Evolutionary conservation across 2,329 filamentous ascomycete species (phyloP), one percentile per base, ranked within the genome.

Genomic region (Fusarium floridanum): DNA sequence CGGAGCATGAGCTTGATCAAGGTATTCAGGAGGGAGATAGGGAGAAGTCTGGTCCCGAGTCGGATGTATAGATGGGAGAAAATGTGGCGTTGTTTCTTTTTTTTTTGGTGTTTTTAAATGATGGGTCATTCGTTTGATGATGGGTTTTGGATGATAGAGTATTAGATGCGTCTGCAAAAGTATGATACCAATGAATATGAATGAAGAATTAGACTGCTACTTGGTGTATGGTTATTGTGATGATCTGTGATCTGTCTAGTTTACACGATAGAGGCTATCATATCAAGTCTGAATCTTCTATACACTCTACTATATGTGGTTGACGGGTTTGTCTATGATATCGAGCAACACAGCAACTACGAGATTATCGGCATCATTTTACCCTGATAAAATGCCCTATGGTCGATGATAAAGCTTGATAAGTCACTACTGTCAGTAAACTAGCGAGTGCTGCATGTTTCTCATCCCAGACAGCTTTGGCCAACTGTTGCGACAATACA

Each of bases 1-100:
- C 76, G 41, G 74, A 78, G 32, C 76, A 77, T 45, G 61, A 43
- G 12, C 37, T 78, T 29, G 61, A 67, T 16, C 60, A 53, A 14
- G 24, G 24, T 3, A n/a, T 11, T 27, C 34, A n/a, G 29, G 41
- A 20, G 2, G 43, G 61, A 45, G 72, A 67, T 8, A 63, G 61
- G 24, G 41, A 36, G 17, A 65, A 66, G 45, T 59, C 60, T 9
- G 45, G 32, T 24, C 24, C 65, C 1, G 59, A 72, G 6, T 43
- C 24, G 11, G 55, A 59, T 55, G 72, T 73, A 16, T 78, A 27
- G 76, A 34, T 55, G 48, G 10, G 27, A 14, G 45, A n/a, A 50
- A 50, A 29, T n/a, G 45, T 1, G 10, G 10, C 17, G 27, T 20
- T 53, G 48, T 11, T 45, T n/a, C n/a, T 53, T 53, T 7, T 29